Evolutionary conservation across 805 yeast species (phyloP).

Genomic region (Metschnikowia lachancei): DNA sequence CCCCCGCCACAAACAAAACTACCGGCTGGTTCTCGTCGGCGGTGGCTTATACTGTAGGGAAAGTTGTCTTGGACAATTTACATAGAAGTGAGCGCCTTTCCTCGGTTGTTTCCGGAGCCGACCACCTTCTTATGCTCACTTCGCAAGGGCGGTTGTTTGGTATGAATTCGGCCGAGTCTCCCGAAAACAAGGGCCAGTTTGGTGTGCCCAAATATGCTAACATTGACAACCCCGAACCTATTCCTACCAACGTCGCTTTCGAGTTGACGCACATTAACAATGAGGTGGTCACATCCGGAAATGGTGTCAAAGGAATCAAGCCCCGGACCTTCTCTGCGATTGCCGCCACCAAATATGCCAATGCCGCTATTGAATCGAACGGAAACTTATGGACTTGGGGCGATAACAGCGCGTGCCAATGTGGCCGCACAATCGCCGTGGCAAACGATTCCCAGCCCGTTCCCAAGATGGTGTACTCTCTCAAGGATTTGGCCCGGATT

Average conservation of each 20-base stretch:
- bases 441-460: slow-evolving; percentile 66
- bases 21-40: slow-evolving; percentile 11
- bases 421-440: slow-evolving; percentile 66
- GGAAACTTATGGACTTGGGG: slow-evolving; percentile 88
- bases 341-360: slow-evolving; percentile 73
- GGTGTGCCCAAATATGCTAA: slow-evolving; percentile 77
- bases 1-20: slow-evolving; percentile 1
- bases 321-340: slow-evolving; percentile 54
- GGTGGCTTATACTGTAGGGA: slow-evolving; percentile 1
- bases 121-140: slow-evolving; percentile 66
- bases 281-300: slow-evolving; percentile 25
- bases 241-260: slow-evolving; percentile 29
- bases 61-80: slow-evolving; percentile 5
- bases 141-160: slow-evolving; percentile 60
- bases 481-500: slow-evolving; percentile 37
- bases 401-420: slow-evolving; percentile 76
- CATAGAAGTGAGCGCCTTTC: slow-evolving; percentile 37
- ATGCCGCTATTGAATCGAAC: slow-evolving; percentile 62
- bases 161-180: slow-evolving; percentile 45
- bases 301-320: slow-evolving; percentile 23
- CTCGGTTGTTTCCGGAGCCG: slow-evolving; percentile 57
- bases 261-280: slow-evolving; percentile 61
- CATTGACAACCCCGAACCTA: slow-evolving; percentile 50
- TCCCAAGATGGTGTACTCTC: slow-evolving; percentile 49
- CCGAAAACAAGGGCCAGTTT: slow-evolving; percentile 67